Base-by-base conservation (phyloP, 352 stramenopile species). In the Pythium rhizo-oryzae region DNA sequence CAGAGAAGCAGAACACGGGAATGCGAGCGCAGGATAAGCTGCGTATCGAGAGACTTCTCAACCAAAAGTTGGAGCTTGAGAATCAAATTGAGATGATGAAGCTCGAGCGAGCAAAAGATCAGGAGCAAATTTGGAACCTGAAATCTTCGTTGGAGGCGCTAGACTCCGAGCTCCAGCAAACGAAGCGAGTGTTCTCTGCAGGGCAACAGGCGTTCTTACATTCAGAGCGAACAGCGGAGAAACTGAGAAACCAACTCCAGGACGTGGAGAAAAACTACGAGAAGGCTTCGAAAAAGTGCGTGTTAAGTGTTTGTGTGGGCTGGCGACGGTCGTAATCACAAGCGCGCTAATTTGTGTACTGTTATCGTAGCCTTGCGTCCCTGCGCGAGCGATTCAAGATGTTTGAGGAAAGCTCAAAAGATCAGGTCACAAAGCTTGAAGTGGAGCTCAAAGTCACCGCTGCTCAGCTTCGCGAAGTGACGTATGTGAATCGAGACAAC, bases 1-100 rank as follows among this genome's bases (percentile, higher is more conserved):
- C 77, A 0, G 87, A 92, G 62, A 93, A 93, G 61, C 78, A 89
- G 46, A 92, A 91, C 58, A 87, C 78, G 5, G 84, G 81, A 13
- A 93, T 93, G 83, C 79, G 84, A 0, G 82, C 82, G 9, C 84
- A 92, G 72, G 87, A 95, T 65, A 93, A 93, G 47, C 70, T 92
- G 18, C 84, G 83, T 0, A 93, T 95, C 30, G 87, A 95, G 44
- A 57, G 82, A 13, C 65, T 95, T 0, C 51, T 94, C 0, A 93
- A 93, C 59, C 80, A 94, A 58, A 96, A 94, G 61, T 65, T 91
- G 30, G 83, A 96, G 53, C 74, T 94, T 0, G 82, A 96, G 64
- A 82, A 82, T 13, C 44, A 76, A 4, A 70, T 94, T 0, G 87
- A 93, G 23, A 62, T 63, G 4, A 71, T 84, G 58, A 89, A 89